These are phyloP conservation scores for Cryptococcus sp. DNA, from an alignment of 1,284 basidiomycete species.

Conservation along the genomic window DNA sequence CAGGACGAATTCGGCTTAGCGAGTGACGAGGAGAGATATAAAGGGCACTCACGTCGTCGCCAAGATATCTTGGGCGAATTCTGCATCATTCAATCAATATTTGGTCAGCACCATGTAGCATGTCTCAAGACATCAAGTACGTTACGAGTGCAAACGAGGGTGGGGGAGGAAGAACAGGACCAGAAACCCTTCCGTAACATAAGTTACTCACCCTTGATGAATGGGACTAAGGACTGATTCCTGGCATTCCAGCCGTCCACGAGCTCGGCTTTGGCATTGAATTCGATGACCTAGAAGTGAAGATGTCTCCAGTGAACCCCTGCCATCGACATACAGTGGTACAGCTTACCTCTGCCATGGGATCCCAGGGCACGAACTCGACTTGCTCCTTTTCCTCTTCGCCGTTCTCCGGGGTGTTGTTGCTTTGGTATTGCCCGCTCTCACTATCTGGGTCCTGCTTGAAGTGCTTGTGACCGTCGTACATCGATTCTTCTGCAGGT, in stretches of 20 bases:
- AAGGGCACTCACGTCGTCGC: neutral
- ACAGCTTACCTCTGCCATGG: conserved; percentile 21
- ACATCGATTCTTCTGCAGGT: too few species aligned
- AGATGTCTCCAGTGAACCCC: neutral
- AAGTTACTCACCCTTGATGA: conserved; percentile 26
- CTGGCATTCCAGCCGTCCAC: conserved; percentile 33
- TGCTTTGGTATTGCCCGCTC: neutral
- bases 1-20: neutral
- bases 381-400: conserved; percentile 6
- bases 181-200: neutral
- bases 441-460: too few species aligned
- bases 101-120: too few species aligned
- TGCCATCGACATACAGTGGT: neutral
- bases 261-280: conserved; percentile 20
- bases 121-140: neutral
- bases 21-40: neutral
- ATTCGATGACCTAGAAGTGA: conserved; percentile 13
- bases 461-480: too few species aligned
- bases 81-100: neutral
- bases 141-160: neutral
- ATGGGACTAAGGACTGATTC: conserved; percentile 21
- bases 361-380: conserved; percentile 12
- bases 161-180: neutral
- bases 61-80: conserved; percentile 15
- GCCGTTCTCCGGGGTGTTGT: neutral